Conservation (phyloP, 2,329 filamentous ascomycete genomes). For the Xylaria sp. region DNA sequence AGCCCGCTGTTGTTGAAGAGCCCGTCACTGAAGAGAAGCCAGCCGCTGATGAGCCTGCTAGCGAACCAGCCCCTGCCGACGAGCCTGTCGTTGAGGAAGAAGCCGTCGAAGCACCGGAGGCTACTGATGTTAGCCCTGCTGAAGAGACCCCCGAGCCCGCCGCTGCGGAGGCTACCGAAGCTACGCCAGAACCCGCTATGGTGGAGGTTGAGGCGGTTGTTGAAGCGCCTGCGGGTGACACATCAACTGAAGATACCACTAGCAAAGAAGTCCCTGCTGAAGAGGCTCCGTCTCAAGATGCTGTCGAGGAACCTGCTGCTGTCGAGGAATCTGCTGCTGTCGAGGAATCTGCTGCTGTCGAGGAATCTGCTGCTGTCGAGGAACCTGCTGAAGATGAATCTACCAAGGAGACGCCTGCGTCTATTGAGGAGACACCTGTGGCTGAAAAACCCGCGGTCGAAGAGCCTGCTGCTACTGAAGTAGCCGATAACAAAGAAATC, state of each 20-base stretch:
- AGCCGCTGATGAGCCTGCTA: constrained; percentile 8
- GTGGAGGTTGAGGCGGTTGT: neutral
- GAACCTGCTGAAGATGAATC: constrained; percentile 29
- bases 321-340: constrained; percentile 12
- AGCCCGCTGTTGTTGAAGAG: constrained; percentile 2
- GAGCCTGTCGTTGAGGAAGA: constrained; percentile 11
- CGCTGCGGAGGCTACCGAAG: neutral
- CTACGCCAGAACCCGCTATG: neutral
- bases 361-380: constrained; percentile 25
- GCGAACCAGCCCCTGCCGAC: neutral
- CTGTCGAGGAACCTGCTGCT: constrained; percentile 20
- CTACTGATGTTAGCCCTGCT: constrained; percentile 5
- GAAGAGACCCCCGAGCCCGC: constrained; percentile 14
- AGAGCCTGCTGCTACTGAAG: constrained; percentile 6
- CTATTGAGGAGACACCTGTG: constrained; percentile 7
- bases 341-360: constrained; percentile 22
- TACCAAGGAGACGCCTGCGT: constrained; percentile 20
- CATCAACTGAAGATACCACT: neutral
- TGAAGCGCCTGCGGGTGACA: neutral
- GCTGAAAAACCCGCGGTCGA: constrained; percentile 1
- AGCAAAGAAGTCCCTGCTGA: neutral
- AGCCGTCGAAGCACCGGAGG: neutral
- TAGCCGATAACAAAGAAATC: constrained; percentile 7
- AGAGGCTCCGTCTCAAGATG: constrained; percentile 1
- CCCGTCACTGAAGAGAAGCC: constrained; percentile 2